A percentile compares a stretch with the other conserved stretches of the same genome.
These are phyloP conservation scores for Trypanosoma platydactyli DNA, from an alignment of 208 protist genomes.

Conservation along the genomic window DNA sequence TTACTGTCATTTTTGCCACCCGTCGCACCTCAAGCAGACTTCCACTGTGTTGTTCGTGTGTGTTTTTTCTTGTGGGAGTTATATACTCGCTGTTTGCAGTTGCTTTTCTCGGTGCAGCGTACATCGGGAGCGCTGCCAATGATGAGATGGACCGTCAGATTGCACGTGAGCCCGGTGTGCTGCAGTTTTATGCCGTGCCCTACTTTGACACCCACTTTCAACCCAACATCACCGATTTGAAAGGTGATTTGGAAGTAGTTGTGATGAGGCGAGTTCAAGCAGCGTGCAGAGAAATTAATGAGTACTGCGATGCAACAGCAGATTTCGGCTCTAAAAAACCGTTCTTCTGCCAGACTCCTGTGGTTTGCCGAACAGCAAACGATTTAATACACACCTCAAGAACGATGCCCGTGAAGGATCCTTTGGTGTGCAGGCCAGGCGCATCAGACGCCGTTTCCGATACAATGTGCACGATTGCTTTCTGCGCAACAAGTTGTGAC, in stretches of 20 bases:
- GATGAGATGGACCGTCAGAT: constrained; percentile 69
- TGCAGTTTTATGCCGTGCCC: constrained; percentile 82
- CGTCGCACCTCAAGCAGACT: constrained; percentile 36
- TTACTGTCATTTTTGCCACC: constrained; percentile 54
- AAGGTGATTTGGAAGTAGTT: constrained; percentile 29
- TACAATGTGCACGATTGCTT: constrained; percentile 6
- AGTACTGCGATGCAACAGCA: constrained; percentile 43
- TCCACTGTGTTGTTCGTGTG: constrained; percentile 38
- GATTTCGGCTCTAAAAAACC: neutral
- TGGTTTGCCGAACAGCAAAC: neutral
- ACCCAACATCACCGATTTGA: constrained; percentile 32
- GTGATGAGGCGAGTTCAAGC: constrained; percentile 18
- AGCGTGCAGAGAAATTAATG: constrained; percentile 56
- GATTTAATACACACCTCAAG: neutral
- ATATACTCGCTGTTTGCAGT: constrained; percentile 58
- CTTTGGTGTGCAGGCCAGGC: neutral
- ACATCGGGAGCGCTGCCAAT: constrained; percentile 38
- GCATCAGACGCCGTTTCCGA: neutral
- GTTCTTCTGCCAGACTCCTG: constrained; percentile 3
- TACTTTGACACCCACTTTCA: constrained; percentile 53
- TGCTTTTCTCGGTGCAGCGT: constrained; percentile 56
- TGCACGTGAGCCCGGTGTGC: constrained; percentile 60
- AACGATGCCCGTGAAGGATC: constrained; percentile 13
- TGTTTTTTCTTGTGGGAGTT: constrained; percentile 70
- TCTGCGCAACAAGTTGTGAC: constrained; percentile 1